Conservation (phyloP, 2,329 filamentous ascomycete genomes). For the Akanthomyces dipterigenus region DNA sequence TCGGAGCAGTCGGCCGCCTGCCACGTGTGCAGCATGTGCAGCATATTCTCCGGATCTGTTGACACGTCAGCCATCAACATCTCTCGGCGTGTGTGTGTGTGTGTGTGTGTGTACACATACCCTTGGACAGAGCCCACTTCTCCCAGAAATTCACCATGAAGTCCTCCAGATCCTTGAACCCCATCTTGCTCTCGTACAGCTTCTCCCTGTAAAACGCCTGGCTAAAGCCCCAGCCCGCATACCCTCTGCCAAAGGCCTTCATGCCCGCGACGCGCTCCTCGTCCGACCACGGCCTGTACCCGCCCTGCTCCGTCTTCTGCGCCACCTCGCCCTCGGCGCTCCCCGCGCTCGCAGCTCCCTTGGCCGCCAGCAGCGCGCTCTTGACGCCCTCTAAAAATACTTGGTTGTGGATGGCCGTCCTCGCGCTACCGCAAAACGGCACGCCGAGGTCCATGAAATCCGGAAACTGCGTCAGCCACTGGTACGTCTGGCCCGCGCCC, state of each 20-base stretch:
- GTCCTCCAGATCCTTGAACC: constrained; percentile 62
- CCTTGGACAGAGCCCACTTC: constrained; percentile 61
- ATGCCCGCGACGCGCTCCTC: constrained; percentile 38
- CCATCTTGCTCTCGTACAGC: constrained; percentile 57
- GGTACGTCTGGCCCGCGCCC: constrained; percentile 48
- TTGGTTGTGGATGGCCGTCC: constrained; percentile 45
- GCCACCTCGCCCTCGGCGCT: constrained; percentile 25
- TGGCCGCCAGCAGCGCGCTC: constrained; percentile 36
- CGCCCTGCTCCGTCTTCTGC: constrained; percentile 6
- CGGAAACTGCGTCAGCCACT: constrained; percentile 43
- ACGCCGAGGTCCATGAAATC: constrained; percentile 39
- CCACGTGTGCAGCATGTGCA: constrained; percentile 74
- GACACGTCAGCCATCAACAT: background rate
- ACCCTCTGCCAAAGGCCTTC: constrained; percentile 67
- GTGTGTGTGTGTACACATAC: background rate
- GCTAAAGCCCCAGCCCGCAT: constrained; percentile 76
- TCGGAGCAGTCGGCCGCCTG: constrained; percentile 64
- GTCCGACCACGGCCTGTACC: constrained; percentile 30
- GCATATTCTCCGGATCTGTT: constrained; percentile 63
- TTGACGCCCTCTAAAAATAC: constrained; percentile 49
- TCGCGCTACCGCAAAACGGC: constrained; percentile 43
- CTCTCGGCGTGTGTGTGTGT: too few species aligned
- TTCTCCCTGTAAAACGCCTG: constrained; percentile 71
- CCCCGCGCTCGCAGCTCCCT: constrained; percentile 44
- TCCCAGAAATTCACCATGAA: constrained; percentile 76